phyloP scores from a whole-genome alignment of 306 rosid species.

The Argentina anserina region DNA sequence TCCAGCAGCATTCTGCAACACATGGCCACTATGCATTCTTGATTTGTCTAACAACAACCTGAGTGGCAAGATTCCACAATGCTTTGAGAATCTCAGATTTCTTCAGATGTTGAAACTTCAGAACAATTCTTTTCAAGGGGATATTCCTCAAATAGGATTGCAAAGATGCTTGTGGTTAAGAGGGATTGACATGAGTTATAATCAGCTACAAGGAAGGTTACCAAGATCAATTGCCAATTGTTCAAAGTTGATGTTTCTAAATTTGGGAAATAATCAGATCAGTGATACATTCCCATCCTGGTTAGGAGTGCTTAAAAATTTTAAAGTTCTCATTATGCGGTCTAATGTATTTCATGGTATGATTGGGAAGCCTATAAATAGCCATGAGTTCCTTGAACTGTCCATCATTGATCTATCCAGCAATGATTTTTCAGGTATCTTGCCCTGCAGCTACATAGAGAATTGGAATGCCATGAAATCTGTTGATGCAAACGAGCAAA shows the following conservation, averaged over 20 bases:
- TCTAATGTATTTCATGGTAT: constrained; percentile 23
- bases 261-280: constrained; percentile 14
- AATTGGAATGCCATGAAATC: constrained; percentile 17
- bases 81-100: constrained; percentile 12
- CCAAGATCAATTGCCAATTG: constrained; percentile 14
- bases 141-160: constrained; percentile 2
- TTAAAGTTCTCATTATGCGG: constrained; percentile 12
- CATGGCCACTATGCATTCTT: not conserved
- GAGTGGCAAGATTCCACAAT: constrained; percentile 12
- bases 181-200: constrained; percentile 15
- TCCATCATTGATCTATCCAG: constrained; percentile 19
- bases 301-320: constrained; percentile 27
- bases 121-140: constrained; percentile 2
- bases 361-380: not conserved
- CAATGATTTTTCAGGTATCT: constrained; percentile 12
- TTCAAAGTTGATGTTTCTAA: not conserved
- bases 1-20: constrained; percentile 14
- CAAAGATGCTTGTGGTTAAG: not conserved
- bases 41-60: constrained; percentile 11
- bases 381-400: constrained; percentile 6
- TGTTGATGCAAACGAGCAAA: not conserved
- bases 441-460: constrained; percentile 10
- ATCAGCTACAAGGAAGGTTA: not conserved
- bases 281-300: constrained; percentile 39
- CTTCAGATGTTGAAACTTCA: not conserved